phyloP scores from a whole-genome alignment of 192 early-diverging fungal genomes.

The Backusella mclennaniae region DNA sequence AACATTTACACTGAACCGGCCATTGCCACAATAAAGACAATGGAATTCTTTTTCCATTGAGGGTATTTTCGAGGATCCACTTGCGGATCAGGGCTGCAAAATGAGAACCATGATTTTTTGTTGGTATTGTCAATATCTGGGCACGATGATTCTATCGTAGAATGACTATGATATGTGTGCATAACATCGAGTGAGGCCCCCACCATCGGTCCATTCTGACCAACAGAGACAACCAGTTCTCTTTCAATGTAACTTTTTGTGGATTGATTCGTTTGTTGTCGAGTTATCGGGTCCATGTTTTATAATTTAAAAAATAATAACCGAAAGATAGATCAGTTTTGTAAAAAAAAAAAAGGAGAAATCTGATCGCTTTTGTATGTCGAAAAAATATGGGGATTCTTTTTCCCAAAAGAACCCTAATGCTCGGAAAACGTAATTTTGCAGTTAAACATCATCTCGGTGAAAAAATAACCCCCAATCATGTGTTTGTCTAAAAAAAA shows the following conservation, averaged over 20 bases:
- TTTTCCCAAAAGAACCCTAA: neutral
- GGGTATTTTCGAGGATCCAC: slow-evolving; percentile 2
- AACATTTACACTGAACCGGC: slow-evolving; percentile 11
- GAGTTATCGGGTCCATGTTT: neutral
- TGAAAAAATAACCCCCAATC: neutral
- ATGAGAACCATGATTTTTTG: neutral
- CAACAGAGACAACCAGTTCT: slow-evolving; percentile 6
- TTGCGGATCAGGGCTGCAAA: neutral
- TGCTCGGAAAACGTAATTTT: neutral
- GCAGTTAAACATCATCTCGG: neutral
- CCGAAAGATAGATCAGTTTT: neutral
- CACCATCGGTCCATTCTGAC: neutral
- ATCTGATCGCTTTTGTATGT: neutral
- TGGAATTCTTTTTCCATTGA: slow-evolving; percentile 6
- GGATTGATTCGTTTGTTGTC: neutral
- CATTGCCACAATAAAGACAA: slow-evolving; percentile 10
- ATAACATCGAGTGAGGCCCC: neutral
- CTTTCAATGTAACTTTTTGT: slow-evolving; percentile 5
- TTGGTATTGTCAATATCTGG: neutral
- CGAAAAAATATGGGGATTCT: neutral
- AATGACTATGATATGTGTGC: neutral
- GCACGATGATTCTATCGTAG: neutral
- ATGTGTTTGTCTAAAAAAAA: slow-evolving; percentile 12
- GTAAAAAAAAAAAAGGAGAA: neutral
- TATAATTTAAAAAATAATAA: neutral